Conservation (phyloP, 345 rosid genomes). For the Pseudoturritis turrita region DNA sequence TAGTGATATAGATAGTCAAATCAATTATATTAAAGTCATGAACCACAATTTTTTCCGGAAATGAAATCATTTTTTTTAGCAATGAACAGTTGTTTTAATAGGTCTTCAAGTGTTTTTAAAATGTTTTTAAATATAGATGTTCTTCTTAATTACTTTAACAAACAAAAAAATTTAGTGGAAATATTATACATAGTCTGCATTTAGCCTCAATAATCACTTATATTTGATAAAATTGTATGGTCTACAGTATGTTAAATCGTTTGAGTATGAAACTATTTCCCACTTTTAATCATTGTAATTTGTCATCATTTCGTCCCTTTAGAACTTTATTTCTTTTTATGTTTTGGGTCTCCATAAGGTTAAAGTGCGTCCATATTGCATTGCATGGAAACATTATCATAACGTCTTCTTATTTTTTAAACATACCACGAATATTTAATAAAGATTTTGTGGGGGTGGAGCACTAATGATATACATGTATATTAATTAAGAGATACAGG, state of each 20-base stretch:
- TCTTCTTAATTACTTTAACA: neutral
- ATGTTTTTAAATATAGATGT: no score
- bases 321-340: slow-evolving; percentile 30
- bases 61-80: no score
- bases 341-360: slow-evolving; percentile 38
- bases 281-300: slow-evolving; percentile 31
- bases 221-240: slow-evolving; percentile 1
- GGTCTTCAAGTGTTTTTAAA: no score
- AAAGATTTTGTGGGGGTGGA: slow-evolving; percentile 37
- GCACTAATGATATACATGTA: slow-evolving; percentile 24
- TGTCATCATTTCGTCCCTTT: slow-evolving; percentile 33
- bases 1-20: no score
- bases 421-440: slow-evolving; percentile 3
- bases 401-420: slow-evolving; percentile 12
- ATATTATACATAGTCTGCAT: neutral
- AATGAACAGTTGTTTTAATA: neutral
- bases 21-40: no score
- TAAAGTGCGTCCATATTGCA: slow-evolving; percentile 38
- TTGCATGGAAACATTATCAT: slow-evolving; percentile 40
- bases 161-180: neutral
- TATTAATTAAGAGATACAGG: slow-evolving; percentile 15
- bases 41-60: no score
- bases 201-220: neutral
- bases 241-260: slow-evolving; percentile 12
- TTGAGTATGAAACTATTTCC: slow-evolving; percentile 16